Evolutionary conservation across 2,329 filamentous ascomycete species (phyloP).

Genomic region (Fonsecaea multimorphosa): DNA sequence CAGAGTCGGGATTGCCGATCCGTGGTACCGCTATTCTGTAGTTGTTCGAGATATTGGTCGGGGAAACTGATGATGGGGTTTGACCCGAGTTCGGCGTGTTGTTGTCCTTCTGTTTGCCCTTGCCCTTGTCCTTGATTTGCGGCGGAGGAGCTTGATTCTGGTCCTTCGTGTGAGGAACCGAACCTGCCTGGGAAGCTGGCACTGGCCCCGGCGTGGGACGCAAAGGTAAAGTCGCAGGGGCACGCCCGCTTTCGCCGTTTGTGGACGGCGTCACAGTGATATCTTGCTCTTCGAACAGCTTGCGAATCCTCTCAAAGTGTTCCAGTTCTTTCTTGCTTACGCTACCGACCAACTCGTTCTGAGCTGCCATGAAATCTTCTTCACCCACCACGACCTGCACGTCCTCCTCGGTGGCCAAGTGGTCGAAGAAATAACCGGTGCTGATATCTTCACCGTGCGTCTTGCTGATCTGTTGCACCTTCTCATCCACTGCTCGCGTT

Average conservation of each 20-base stretch:
- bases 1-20: conserved; percentile 39
- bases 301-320: conserved; percentile 86
- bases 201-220: conserved; percentile 32
- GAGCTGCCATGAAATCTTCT: conserved; percentile 81
- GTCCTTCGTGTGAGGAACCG: conserved; percentile 1
- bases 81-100: conserved; percentile 17
- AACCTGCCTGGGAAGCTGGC: not conserved
- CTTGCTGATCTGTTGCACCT: conserved; percentile 69
- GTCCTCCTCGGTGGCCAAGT: conserved; percentile 81
- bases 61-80: not conserved
- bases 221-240: conserved; percentile 40
- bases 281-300: conserved; percentile 72
- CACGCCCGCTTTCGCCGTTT: conserved; percentile 44
- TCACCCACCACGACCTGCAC: conserved; percentile 87
- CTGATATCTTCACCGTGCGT: conserved; percentile 63
- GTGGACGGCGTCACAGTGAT: conserved; percentile 41
- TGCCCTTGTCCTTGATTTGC: conserved; percentile 31
- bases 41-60: not conserved
- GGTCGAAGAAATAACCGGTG: conserved; percentile 95
- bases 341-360: conserved; percentile 85
- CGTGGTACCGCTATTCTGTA: conserved; percentile 32
- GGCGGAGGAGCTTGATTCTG: conserved; percentile 2
- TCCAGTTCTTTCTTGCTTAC: conserved; percentile 90
- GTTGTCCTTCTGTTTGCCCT: conserved; percentile 37
- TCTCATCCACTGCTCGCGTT: conserved; percentile 80